A percentile compares a stretch with the other conserved stretches of the same genome.
Conservation (phyloP, 1,284 basidiomycete species). For the Cutaneotrichosporon arboriforme region DNA sequence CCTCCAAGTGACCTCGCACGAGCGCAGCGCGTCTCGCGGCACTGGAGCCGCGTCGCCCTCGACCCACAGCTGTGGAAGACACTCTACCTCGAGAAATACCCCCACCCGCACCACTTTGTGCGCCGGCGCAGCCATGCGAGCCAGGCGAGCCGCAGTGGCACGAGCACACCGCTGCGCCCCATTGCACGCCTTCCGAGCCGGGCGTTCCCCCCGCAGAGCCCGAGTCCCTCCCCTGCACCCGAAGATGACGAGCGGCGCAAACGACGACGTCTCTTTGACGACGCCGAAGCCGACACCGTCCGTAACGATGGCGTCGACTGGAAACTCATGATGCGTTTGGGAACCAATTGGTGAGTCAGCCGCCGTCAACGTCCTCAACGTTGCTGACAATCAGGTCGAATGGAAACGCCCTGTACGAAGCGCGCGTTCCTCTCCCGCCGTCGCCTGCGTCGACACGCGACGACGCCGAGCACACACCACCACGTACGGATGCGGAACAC, state of each 20-base stretch:
- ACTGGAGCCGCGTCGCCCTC: slow-evolving; percentile 41
- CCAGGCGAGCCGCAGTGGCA: slow-evolving; percentile 8
- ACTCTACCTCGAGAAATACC: slow-evolving; percentile 41
- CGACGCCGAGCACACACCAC: not conserved
- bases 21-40: slow-evolving; percentile 37
- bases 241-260: not conserved
- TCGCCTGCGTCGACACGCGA: slow-evolving; percentile 18
- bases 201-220: slow-evolving; percentile 40
- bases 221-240: slow-evolving; percentile 29
- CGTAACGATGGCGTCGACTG: slow-evolving; percentile 46
- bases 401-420: slow-evolving; percentile 39
- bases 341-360: slow-evolving; percentile 42
- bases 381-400: slow-evolving; percentile 34
- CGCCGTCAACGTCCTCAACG: not conserved
- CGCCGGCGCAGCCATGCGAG: slow-evolving; percentile 21
- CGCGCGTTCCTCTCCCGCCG: slow-evolving; percentile 32
- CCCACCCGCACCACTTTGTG: slow-evolving; percentile 39
- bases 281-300: slow-evolving; percentile 6
- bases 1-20: slow-evolving; percentile 31
- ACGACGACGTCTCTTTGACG: not conserved
- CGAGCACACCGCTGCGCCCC: slow-evolving; percentile 23
- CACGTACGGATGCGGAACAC: slow-evolving; percentile 16
- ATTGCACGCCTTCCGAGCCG: slow-evolving; percentile 39
- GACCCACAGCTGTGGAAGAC: slow-evolving; percentile 47
- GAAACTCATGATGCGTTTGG: slow-evolving; percentile 45